A percentile compares a stretch with the other conserved stretches of the same genome.
phyloP scores from a whole-genome alignment of 352 stramenopile genomes.

The Peronospora belbahrii region DNA sequence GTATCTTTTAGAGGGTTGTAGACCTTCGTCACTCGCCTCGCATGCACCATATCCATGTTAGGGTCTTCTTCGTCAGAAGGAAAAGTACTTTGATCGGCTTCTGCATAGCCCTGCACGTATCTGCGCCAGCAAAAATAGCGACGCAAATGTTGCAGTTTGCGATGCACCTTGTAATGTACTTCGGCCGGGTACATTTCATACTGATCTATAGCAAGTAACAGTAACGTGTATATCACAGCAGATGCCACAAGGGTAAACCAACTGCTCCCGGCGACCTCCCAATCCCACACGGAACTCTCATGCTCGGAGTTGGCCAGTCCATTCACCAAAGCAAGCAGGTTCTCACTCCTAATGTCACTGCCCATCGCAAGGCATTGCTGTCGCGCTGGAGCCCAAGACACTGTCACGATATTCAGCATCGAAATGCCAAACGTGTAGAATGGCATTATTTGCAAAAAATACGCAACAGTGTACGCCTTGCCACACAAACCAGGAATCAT shows the following conservation, averaged over 20 bases:
- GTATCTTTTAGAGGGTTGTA: slow-evolving; percentile 38
- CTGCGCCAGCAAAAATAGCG: slow-evolving; percentile 11
- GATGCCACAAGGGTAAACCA: slow-evolving; percentile 36
- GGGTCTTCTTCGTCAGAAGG: slow-evolving; percentile 25
- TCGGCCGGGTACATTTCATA: slow-evolving; percentile 69
- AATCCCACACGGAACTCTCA: slow-evolving; percentile 37
- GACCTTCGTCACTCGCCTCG: slow-evolving; percentile 47
- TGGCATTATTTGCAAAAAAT: slow-evolving; percentile 50
- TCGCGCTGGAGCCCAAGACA: slow-evolving; percentile 36
- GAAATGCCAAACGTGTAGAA: slow-evolving; percentile 49
- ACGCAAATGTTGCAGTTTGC: slow-evolving; percentile 15
- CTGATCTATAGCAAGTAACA: slow-evolving; percentile 53
- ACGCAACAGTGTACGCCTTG: slow-evolving; percentile 31
- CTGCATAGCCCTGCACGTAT: slow-evolving; percentile 16
- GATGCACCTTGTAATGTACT: slow-evolving; percentile 27
- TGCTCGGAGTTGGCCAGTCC: not conserved
- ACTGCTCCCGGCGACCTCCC: slow-evolving; percentile 37
- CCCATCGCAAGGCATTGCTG: slow-evolving; percentile 31
- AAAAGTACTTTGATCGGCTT: slow-evolving; percentile 16
- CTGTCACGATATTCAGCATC: slow-evolving; percentile 43
- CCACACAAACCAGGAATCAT: slow-evolving; percentile 43
- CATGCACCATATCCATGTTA: slow-evolving; percentile 36
- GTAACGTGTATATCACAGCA: slow-evolving; percentile 37
- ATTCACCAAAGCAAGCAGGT: slow-evolving; percentile 18
- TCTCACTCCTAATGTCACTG: slow-evolving; percentile 5